A percentile compares a stretch with the other conserved stretches of the same genome.
phyloP scores from a whole-genome alignment of 495 filamentous ascomycete species.

The Echria macrotheca region DNA sequence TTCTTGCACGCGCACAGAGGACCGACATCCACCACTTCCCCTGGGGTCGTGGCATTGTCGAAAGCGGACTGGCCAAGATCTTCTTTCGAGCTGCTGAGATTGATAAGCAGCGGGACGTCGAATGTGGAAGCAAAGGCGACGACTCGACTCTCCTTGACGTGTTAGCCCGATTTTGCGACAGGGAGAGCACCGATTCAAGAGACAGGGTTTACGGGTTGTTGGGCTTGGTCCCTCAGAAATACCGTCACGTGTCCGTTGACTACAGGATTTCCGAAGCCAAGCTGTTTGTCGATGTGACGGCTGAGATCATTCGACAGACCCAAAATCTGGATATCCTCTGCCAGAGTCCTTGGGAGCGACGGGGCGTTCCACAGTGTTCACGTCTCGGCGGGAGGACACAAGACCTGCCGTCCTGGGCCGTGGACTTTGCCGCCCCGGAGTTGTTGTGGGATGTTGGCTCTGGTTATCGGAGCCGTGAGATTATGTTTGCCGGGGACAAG shows the following conservation, averaged over 20 bases:
- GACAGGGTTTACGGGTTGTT: constrained; percentile 14
- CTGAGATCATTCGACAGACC: constrained; percentile 5
- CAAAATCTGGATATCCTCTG: constrained; percentile 17
- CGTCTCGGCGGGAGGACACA: background rate
- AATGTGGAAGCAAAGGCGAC: constrained; percentile 1
- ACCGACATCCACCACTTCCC: constrained; percentile 11
- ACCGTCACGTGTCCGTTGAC: constrained; percentile 6
- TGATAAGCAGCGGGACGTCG: constrained; percentile 12
- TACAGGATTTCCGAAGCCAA: background rate
- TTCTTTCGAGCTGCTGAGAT: constrained; percentile 4
- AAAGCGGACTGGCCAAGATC: background rate
- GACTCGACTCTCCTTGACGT: constrained; percentile 15
- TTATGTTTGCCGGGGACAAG: constrained; percentile 4
- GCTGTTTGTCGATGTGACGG: constrained; percentile 9
- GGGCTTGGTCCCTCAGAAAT: constrained; percentile 4
- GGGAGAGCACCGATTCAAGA: constrained; percentile 6
- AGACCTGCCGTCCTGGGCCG: constrained; percentile 4
- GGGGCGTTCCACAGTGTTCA: background rate
- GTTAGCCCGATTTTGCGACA: constrained; percentile 11
- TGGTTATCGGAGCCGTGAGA: background rate
- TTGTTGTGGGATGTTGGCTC: background rate
- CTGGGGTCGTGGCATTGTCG: constrained; percentile 1
- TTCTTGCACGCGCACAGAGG: constrained; percentile 7
- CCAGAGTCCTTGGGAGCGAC: constrained; percentile 13
- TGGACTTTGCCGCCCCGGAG: constrained; percentile 5